These are phyloP conservation scores for Camellia japonica DNA, from an alignment of 148 eudicot genomes.

Conservation along the genomic window DNA sequence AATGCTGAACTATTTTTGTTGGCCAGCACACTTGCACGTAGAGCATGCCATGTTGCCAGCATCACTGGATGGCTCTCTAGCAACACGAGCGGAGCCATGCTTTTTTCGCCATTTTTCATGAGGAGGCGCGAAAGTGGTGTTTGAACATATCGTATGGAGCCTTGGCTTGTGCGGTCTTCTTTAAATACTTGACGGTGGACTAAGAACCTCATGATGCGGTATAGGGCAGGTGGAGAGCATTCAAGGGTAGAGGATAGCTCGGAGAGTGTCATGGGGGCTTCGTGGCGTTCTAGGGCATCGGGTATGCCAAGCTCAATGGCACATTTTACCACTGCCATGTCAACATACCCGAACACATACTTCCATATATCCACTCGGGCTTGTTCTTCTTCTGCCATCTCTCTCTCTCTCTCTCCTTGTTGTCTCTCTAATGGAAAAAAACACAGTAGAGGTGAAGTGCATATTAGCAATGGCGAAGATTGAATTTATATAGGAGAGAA, in stretches of 20 bases:
- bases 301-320: constrained; percentile 60
- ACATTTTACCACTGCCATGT: constrained; percentile 60
- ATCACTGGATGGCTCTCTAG: constrained; percentile 42
- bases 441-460: neutral
- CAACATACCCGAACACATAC: constrained; percentile 49
- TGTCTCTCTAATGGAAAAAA: no score
- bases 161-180: constrained; percentile 16
- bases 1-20: constrained; percentile 29
- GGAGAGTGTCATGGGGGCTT: constrained; percentile 42
- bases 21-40: constrained; percentile 35
- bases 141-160: constrained; percentile 27
- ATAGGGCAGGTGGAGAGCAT: constrained; percentile 39
- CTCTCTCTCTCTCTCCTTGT: neutral
- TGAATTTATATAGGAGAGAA: no score
- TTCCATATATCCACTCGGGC: constrained; percentile 50
- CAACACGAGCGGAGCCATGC: constrained; percentile 43
- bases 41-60: constrained; percentile 57
- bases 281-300: constrained; percentile 41
- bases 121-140: constrained; percentile 58
- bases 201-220: constrained; percentile 59
- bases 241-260: constrained; percentile 43
- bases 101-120: constrained; percentile 20
- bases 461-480: neutral
- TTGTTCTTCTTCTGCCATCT: constrained; percentile 31
- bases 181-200: constrained; percentile 40